These are phyloP conservation scores for Teratosphaeria destructans DNA, from an alignment of 2,329 filamentous ascomycete species.

Conservation along the genomic window DNA sequence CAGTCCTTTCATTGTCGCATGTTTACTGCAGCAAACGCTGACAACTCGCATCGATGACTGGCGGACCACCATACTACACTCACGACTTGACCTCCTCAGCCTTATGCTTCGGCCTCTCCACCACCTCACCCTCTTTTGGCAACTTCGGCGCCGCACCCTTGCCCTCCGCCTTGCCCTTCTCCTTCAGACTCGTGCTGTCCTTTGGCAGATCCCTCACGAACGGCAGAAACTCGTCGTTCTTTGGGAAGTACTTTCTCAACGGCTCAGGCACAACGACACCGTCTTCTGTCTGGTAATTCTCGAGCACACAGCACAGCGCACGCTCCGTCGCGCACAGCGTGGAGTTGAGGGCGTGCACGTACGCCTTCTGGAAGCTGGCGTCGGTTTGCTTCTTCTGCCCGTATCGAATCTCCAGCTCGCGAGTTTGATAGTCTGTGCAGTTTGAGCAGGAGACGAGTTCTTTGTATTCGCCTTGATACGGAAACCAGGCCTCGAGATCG, in stretches of 20 bases:
- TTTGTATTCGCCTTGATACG: conserved; percentile 94
- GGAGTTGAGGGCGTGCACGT: conserved; percentile 86
- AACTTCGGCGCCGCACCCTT: conserved; percentile 18
- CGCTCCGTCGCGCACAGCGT: conserved; percentile 85
- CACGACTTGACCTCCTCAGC: conserved; percentile 12
- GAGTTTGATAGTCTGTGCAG: conserved; percentile 94
- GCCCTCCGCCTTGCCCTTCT: conserved; percentile 28
- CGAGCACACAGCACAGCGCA: conserved; percentile 85
- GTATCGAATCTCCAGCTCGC: conserved; percentile 79
- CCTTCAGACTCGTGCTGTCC: conserved; percentile 54
- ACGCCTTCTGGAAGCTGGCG: conserved; percentile 66
- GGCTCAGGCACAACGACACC: conserved; percentile 73
- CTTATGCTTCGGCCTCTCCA: conserved; percentile 24
- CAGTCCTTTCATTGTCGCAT: background rate
- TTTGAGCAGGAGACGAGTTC: conserved; percentile 96
- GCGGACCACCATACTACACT: background rate
- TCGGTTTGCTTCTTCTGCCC: conserved; percentile 80
- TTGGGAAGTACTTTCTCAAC: conserved; percentile 81
- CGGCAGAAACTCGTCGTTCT: conserved; percentile 77
- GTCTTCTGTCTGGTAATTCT: conserved; percentile 94
- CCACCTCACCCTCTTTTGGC: conserved; percentile 22
- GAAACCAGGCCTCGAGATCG: conserved; percentile 94
- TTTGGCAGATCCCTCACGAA: conserved; percentile 80
- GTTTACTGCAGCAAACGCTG: background rate
- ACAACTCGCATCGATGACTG: background rate